These are phyloP conservation scores for Phyllosticta ampelicida DNA, from an alignment of 2,329 filamentous ascomycete genomes.

Conservation along the genomic window DNA sequence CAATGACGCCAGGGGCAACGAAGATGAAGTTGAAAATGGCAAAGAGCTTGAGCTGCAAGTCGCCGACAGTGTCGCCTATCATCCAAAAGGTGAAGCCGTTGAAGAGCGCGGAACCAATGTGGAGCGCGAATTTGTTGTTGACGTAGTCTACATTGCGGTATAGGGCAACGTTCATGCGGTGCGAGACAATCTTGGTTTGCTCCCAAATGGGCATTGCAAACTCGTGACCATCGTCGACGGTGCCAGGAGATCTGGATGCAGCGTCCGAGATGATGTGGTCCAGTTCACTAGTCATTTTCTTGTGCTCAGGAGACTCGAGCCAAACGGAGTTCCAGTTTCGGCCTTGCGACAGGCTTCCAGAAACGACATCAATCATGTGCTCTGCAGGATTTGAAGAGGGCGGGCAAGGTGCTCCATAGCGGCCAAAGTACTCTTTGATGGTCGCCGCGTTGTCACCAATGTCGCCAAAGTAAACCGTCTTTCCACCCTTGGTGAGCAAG, in stretches of 20 bases:
- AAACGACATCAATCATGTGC: constrained; percentile 67
- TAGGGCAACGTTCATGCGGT: constrained; percentile 41
- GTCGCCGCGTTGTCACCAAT: constrained; percentile 60
- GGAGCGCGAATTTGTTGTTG: constrained; percentile 48
- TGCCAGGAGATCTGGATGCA: constrained; percentile 26
- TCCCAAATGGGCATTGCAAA: constrained; percentile 23
- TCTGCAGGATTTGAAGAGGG: constrained; percentile 46
- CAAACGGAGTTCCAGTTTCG: constrained; percentile 29
- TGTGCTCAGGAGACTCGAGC: constrained; percentile 24
- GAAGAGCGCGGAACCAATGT: constrained; percentile 26
- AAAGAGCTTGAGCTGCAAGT: constrained; percentile 18
- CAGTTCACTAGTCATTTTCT: constrained; percentile 25
- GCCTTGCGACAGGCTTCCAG: constrained; percentile 12
- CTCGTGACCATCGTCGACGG: constrained; percentile 30
- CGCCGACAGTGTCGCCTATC: constrained; percentile 7
- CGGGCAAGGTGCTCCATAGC: constrained; percentile 44
- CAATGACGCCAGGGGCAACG: constrained; percentile 23
- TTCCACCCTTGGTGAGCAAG: constrained; percentile 61
- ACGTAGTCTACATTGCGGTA: constrained; percentile 54
- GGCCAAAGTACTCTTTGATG: constrained; percentile 44
- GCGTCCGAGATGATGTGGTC: constrained; percentile 28
- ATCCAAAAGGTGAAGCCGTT: constrained; percentile 11
- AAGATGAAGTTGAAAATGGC: constrained; percentile 27
- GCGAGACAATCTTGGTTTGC: constrained; percentile 22
- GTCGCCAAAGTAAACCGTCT: constrained; percentile 74